Evolutionary conservation across 2,329 filamentous ascomycete species (phyloP), one percentile per base, ranked within the genome.

Genomic region (Hysterium pulicare): DNA sequence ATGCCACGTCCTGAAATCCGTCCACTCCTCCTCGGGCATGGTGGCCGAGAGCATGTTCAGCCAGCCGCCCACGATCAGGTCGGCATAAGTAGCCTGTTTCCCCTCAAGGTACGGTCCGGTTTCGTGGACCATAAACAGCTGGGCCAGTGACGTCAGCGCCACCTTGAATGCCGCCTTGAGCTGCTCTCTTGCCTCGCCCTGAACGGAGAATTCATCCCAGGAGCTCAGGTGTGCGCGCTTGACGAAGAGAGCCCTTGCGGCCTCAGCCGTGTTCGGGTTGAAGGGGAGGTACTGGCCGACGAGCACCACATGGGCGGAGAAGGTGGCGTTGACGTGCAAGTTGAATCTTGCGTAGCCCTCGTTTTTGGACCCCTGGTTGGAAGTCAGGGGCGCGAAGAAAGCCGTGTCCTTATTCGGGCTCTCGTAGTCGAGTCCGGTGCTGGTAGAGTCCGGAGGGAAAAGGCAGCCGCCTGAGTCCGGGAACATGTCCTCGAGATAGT

Each of bases 41-140:
- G 63, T 67, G 11, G 31, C 55, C 3, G 50, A 46, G 40, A 71
- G 50, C 71, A 78, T 75, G 5, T 68, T 64, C 55, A 82, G 42
- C 78, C 79, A 82, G 1, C 63, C 76, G 1, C 77, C 78, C 1
- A 82, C 71, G 24, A 81, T 77, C 1, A 80, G 53, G 51, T 82
- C 79, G 1, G 76, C 77, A 64, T 81, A 80, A 33, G 54, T 72
- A 1, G 69, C 66, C 53, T 49, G 53, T 1, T 47, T 36, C 0
- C 76, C 77, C 2, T 77, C 61, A 1, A 81, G 19, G 37, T 75
- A 81, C 0, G 75, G 73, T 5, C 77, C 76, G 10, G 46, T 59
- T 0, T 49, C 34, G 36, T 76, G 67, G 5, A 54, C 40, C 33
- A 13, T 21, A 22, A 72, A 79, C 2, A 75, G 42, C 46, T 56